Base-by-base conservation (phyloP, 306 rosid species). In the Prosopis cineraria region DNA sequence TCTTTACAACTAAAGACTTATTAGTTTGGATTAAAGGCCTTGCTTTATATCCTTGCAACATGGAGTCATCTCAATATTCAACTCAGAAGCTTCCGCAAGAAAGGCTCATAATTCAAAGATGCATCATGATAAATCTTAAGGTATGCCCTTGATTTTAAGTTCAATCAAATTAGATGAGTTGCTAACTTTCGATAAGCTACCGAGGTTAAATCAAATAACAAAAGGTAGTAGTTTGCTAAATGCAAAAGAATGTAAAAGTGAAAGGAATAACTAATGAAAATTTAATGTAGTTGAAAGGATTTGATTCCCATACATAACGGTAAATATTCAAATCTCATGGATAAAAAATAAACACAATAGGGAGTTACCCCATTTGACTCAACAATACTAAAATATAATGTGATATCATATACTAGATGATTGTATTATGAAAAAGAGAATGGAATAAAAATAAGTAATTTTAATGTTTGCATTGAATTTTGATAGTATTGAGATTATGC, bases 21-120 rank as follows among this genome's bases (percentile, higher is more conserved):
- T 68, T 83, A 60, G 27, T 68, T 40, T 30, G 74, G 76, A 62
- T 62, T 16, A 73, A 76, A 60, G 75, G 64, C 45, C 77, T 72
- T 63, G 70, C 81, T 9, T 41, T 82, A 59, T 24, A 72, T 25
- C 55, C 71, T 80, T 45, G 62, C 31, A 36, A 77, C 8, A 3
- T 6, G 52, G 40, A 75, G 29, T 25, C 67, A 41, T 59, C 81
- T 6, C 59, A 19, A 6, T 31, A 27, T 55, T 60, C 74, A 52
- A 53, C 17, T 14, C 50, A 0, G 27, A 68, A 27, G 63, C 22
- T 43, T 53, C 8, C 16, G 1, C 77, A 30, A 78, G 73, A 47
- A 48, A 41, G 25, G 53, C 80, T 78, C 9, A 65, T 48, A n/a
- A 30, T 70, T 6, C 10, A 43, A 41, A 64, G 14, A 29, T 14